Percentiles rank a stretch among this genome's conserved stretches.
Evolutionary conservation across 2,329 filamentous ascomycete genomes (phyloP).

Genomic region (Pseudogymnoascus sp.): DNA sequence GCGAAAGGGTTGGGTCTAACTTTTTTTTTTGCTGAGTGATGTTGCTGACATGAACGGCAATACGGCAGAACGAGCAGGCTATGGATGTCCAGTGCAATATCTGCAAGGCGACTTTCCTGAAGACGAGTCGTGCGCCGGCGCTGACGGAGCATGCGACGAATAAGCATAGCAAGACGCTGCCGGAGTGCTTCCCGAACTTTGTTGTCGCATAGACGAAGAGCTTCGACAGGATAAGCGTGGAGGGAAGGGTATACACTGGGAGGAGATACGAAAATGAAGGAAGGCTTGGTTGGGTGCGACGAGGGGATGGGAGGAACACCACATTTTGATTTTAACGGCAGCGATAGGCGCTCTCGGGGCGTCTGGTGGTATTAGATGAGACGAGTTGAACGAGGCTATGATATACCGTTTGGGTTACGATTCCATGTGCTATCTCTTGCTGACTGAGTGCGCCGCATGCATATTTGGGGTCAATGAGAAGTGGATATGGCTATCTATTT

Average conservation of each 20-base stretch:
- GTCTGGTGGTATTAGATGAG: constrained; percentile 1
- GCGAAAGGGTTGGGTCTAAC: neutral
- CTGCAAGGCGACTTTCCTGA: constrained; percentile 73
- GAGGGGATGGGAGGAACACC: neutral
- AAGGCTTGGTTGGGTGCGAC: neutral
- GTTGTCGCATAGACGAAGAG: constrained; percentile 11
- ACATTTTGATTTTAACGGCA: constrained; percentile 1
- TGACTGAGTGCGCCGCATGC: neutral
- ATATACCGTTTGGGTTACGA: neutral
- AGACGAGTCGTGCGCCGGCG: constrained; percentile 67
- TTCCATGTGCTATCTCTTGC: neutral
- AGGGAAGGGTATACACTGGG: neutral
- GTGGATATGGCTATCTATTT: neutral
- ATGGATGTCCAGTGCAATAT: constrained; percentile 70
- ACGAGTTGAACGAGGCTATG: neutral
- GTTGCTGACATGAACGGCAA: neutral
- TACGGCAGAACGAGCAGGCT: constrained; percentile 58
- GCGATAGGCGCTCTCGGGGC: constrained; percentile 10
- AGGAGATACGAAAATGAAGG: neutral
- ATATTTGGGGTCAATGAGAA: neutral
- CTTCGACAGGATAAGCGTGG: neutral
- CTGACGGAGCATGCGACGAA: constrained; percentile 66
- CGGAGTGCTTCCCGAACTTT: constrained; percentile 62
- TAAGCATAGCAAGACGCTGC: constrained; percentile 67
- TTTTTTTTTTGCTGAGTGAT: neutral